Evolutionary conservation across 345 rosid genomes (phyloP).

Genomic region (Murraya paniculata): DNA sequence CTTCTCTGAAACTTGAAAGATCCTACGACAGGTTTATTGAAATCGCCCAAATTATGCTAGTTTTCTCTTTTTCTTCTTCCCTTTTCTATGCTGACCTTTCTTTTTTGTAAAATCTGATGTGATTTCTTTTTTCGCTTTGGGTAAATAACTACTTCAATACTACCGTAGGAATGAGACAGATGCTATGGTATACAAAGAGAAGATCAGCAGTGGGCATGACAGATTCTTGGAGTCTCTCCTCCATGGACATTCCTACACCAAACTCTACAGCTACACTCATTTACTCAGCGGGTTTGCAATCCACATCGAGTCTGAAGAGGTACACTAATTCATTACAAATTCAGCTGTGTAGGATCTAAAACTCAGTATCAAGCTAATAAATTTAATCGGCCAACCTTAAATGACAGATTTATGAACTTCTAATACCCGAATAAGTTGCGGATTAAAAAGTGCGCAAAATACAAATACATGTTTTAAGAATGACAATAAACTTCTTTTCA

Average conservation of each 20-base stretch:
- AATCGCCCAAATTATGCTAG: background rate
- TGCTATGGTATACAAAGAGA: constrained; percentile 26
- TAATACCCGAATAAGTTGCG: background rate
- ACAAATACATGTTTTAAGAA: background rate
- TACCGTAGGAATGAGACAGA: constrained; percentile 13
- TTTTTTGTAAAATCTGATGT: background rate
- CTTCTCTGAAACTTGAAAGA: constrained; percentile 23
- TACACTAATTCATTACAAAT: background rate
- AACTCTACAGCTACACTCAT: constrained; percentile 50
- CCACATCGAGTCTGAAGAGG: constrained; percentile 37
- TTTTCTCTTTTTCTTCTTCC: background rate
- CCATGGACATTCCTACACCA: constrained; percentile 28
- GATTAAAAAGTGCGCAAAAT: background rate
- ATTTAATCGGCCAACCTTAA: background rate
- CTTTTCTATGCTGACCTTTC: background rate
- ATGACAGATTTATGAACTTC: background rate
- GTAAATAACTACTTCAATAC: background rate
- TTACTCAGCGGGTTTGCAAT: constrained; percentile 45
- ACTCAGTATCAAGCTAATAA: background rate
- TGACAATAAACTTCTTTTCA: constrained; percentile 8
- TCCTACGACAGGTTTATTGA: constrained; percentile 11
- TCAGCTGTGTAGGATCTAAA: background rate
- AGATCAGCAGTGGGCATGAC: constrained; percentile 26
- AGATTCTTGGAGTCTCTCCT: constrained; percentile 29
- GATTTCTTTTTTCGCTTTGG: background rate